Conservation (phyloP, 2,329 filamentous ascomycete genomes). For the Nigrospora sphaerica region DNA sequence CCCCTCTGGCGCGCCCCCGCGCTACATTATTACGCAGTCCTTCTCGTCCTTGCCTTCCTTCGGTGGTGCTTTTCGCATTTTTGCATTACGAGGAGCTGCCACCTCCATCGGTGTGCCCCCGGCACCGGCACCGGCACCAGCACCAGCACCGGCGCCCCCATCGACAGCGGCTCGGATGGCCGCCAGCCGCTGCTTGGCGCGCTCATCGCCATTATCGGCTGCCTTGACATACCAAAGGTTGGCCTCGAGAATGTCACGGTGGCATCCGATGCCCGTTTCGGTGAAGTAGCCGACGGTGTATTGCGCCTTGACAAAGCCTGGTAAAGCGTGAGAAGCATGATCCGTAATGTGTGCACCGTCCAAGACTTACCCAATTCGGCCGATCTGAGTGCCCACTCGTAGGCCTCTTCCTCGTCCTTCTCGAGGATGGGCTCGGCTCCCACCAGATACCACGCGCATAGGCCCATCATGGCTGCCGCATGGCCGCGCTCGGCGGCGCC, state of each 20-base stretch:
- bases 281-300: constrained; percentile 97
- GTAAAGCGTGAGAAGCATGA: not conserved
- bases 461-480: constrained; percentile 88
- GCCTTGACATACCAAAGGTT: constrained; percentile 99
- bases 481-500: constrained; percentile 81
- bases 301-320: constrained; percentile 68
- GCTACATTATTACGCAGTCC: constrained; percentile 53
- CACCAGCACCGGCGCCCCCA: not conserved
- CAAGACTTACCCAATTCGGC: constrained; percentile 69
- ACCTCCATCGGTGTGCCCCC: constrained; percentile 47
- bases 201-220: constrained; percentile 83
- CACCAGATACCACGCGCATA: constrained; percentile 98
- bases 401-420: constrained; percentile 92
- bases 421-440: constrained; percentile 87
- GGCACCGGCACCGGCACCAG: constrained; percentile 17
- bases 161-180: constrained; percentile 79
- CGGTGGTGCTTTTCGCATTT: constrained; percentile 38
- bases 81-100: constrained; percentile 41
- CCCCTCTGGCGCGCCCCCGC: no score
- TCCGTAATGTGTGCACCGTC: not conserved
- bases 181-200: constrained; percentile 77
- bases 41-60: constrained; percentile 40
- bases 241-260: constrained; percentile 87
- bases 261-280: constrained; percentile 95
- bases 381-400: constrained; percentile 87